Conservation (phyloP, 129 eudicot species). For the Centrapalus pauciflorus region DNA sequence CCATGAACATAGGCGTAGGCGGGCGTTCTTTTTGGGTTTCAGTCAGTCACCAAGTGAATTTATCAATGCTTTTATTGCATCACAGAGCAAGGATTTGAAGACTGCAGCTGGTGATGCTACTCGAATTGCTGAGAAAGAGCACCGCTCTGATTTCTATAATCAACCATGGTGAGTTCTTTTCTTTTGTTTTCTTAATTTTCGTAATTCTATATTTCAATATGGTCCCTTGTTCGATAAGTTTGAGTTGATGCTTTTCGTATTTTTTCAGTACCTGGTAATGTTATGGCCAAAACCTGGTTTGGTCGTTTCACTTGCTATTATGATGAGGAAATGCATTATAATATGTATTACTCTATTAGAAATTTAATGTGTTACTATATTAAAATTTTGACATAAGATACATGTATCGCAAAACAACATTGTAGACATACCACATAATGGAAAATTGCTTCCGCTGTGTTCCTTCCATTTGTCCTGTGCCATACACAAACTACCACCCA, state of each 20-base stretch:
- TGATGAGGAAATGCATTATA: too few species aligned
- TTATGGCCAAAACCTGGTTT: too few species aligned
- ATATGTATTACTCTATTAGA: too few species aligned
- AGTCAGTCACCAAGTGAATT: slow-evolving; percentile 95
- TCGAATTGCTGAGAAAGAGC: slow-evolving; percentile 66
- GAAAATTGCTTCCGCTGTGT: not conserved
- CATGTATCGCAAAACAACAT: not conserved
- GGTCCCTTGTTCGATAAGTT: not conserved
- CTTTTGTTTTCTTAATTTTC: not conserved
- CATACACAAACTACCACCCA: not conserved
- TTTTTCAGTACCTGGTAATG: not conserved
- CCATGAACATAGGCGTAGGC: slow-evolving; percentile 72
- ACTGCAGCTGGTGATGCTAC: slow-evolving; percentile 68
- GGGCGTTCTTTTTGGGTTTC: slow-evolving; percentile 90
- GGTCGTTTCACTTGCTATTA: too few species aligned
- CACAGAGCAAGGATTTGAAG: slow-evolving; percentile 88
- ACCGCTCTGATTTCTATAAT: slow-evolving; percentile 61
- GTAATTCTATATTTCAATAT: not conserved
- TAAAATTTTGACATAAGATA: too few species aligned
- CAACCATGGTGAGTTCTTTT: slow-evolving; percentile 78
- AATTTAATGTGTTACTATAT: not conserved
- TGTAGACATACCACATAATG: not conserved
- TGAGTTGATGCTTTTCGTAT: not conserved
- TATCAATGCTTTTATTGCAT: slow-evolving; percentile 59
- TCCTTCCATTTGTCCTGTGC: not conserved